Percentiles rank a stretch among this genome's conserved stretches.
Conservation (phyloP, 768 basidiomycete genomes). For the Obba rivulosa region DNA sequence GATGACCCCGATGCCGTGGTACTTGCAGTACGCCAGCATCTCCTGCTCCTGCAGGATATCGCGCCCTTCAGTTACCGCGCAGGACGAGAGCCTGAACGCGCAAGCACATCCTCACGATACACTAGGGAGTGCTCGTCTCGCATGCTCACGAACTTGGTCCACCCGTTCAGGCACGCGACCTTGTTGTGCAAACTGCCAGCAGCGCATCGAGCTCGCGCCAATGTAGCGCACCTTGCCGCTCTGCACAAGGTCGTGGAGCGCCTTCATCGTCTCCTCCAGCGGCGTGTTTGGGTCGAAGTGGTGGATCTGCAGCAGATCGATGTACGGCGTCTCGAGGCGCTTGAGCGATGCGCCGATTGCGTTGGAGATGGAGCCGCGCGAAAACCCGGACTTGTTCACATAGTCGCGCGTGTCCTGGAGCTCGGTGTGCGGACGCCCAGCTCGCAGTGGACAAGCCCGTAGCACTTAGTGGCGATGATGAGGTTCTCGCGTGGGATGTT, state of each 20-base stretch:
- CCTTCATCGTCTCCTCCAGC: constrained; percentile 43
- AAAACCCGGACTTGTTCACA: constrained; percentile 43
- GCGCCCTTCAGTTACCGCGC: no score
- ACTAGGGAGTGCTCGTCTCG: constrained; percentile 49
- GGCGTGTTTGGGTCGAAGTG: constrained; percentile 33
- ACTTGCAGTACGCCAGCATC: constrained; percentile 40
- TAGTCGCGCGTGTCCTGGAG: constrained; percentile 23
- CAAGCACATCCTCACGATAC: constrained; percentile 42
- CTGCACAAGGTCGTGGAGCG: constrained; percentile 44
- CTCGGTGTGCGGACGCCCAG: neutral
- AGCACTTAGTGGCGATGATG: constrained; percentile 22
- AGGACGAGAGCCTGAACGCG: neutral
- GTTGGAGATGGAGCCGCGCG: constrained; percentile 34
- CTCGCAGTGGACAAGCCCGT: constrained; percentile 11
- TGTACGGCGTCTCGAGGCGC: constrained; percentile 31
- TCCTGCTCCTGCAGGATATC: constrained; percentile 33
- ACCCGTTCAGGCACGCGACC: constrained; percentile 37
- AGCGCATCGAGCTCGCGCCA: constrained; percentile 27
- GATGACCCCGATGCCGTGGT: constrained; percentile 47
- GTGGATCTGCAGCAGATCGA: constrained; percentile 43
- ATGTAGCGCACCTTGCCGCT: constrained; percentile 47
- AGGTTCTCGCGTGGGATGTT: constrained; percentile 21
- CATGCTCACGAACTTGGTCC: constrained; percentile 53
- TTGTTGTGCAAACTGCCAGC: constrained; percentile 35
- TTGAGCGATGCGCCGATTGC: constrained; percentile 29